phyloP scores from a whole-genome alignment of 345 rosid species.

The Populus nigra region DNA sequence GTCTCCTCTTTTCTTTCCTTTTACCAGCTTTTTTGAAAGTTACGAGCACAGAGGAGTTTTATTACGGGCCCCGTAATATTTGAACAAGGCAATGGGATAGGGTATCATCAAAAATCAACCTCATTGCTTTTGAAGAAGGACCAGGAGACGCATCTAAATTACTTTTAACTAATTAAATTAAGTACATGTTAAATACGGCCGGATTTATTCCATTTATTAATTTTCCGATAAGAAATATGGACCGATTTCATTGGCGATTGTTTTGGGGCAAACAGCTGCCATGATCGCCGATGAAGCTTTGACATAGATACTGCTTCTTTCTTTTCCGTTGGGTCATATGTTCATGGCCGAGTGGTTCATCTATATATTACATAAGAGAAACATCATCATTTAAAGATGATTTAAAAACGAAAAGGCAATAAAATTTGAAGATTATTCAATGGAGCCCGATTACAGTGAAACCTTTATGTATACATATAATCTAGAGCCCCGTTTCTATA shows the following conservation, averaged over 20 bases:
- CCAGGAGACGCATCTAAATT: background rate
- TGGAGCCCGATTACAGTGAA: conserved; percentile 12
- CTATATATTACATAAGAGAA: background rate
- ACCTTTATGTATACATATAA: background rate
- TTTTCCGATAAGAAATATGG: too few species aligned
- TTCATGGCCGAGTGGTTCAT: background rate
- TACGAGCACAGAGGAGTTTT: background rate
- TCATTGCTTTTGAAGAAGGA: background rate
- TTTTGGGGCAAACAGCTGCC: too few species aligned
- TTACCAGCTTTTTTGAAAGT: conserved; percentile 7
- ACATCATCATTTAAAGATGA: conserved; percentile 14
- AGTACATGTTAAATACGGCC: too few species aligned
- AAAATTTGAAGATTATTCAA: background rate
- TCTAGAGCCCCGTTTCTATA: conserved; percentile 27
- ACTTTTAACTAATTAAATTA: background rate
- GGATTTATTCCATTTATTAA: too few species aligned
- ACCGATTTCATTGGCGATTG: too few species aligned
- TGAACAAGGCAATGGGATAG: background rate
- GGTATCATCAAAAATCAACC: background rate
- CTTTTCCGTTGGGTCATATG: background rate
- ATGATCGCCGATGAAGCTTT: background rate
- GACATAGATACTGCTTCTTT: background rate
- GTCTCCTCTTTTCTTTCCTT: background rate
- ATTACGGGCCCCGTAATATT: background rate
- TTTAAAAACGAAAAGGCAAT: conserved; percentile 1